phyloP scores from a whole-genome alignment of 441 rosid species.

The Capsella rubella region DNA sequence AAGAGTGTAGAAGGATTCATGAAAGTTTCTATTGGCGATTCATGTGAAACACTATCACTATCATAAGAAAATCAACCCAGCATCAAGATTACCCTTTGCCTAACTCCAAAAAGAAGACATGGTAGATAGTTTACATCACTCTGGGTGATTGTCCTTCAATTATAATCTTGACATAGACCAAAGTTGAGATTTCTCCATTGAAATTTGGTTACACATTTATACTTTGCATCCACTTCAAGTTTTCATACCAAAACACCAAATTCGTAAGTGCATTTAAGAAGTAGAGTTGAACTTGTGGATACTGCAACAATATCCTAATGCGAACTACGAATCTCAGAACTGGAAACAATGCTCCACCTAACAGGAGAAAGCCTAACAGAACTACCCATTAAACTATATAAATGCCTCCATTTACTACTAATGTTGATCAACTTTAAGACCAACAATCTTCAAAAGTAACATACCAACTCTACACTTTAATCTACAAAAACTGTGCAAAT shows the following conservation, averaged over 20 bases:
- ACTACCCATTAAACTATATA: neutral
- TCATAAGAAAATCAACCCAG: neutral
- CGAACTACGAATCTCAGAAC: neutral
- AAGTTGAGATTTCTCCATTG: neutral
- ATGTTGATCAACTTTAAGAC: neutral
- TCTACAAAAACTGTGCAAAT: neutral
- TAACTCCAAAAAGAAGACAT: neutral
- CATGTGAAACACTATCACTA: neutral
- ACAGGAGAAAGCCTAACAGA: neutral
- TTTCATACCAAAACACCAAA: neutral
- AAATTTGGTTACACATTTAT: neutral
- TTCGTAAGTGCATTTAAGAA: neutral
- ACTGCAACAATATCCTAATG: neutral
- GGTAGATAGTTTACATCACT: neutral
- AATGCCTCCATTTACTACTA: neutral
- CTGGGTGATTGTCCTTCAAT: neutral
- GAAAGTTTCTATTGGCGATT: neutral
- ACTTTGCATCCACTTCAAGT: neutral
- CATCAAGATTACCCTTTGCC: neutral
- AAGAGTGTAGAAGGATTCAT: constrained; percentile 24
- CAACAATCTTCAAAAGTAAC: neutral
- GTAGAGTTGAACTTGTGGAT: neutral
- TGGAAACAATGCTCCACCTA: neutral
- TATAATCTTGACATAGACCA: neutral
- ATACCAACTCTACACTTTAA: neutral